Percentiles rank a stretch among this genome's conserved stretches.
These are phyloP conservation scores for Gracilaria gracilis DNA, from an alignment of 23 red algal genomes.

Conservation along the genomic window DNA sequence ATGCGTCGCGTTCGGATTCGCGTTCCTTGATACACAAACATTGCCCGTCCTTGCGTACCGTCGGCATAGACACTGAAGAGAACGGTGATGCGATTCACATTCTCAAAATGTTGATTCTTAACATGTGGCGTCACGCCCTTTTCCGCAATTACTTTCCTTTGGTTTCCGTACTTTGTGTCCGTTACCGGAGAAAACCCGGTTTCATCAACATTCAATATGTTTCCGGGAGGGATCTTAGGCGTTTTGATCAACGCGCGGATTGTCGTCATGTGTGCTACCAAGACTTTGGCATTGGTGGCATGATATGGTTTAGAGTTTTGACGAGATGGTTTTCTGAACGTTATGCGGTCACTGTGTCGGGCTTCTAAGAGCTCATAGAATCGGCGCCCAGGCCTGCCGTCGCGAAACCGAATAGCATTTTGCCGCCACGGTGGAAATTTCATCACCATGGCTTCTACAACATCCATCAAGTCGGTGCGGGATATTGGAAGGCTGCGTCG, in stretches of 20 bases:
- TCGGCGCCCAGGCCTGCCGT: not conserved
- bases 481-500: no score
- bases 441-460: no score
- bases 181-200: slow-evolving; percentile 15
- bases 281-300: slow-evolving; percentile 13
- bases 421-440: no score
- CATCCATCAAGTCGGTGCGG: no score
- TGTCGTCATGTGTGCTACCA: not conserved
- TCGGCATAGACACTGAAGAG: no score
- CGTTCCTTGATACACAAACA: not conserved
- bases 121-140: no score
- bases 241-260: not conserved
- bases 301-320: slow-evolving; percentile 6
- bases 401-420: not conserved
- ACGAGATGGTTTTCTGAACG: not conserved
- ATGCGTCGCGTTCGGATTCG: not conserved
- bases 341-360: not conserved
- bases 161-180: no score
- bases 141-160: not conserved
- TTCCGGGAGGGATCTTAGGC: not conserved
- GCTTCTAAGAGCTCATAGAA: slow-evolving; percentile 13
- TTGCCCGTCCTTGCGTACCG: not conserved
- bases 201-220: slow-evolving; percentile 22
- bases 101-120: not conserved
- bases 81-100: not conserved